A percentile compares a stretch with the other conserved stretches of the same genome.
phyloP scores from a whole-genome alignment of 2,329 filamentous ascomycete genomes.

The Hypoxylon sp. region DNA sequence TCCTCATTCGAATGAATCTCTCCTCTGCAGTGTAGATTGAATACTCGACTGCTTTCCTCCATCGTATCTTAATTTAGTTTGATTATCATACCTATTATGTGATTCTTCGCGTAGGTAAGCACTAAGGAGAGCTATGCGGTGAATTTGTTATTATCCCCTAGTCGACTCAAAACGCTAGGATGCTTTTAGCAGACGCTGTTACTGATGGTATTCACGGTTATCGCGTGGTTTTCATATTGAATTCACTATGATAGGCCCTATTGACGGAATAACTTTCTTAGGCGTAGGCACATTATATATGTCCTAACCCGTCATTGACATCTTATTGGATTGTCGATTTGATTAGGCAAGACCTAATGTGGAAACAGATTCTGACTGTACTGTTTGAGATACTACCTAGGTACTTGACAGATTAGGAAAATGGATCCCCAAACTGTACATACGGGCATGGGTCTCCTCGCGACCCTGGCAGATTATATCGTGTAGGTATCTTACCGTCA shows the following conservation, averaged over 20 bases:
- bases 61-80: constrained; percentile 2
- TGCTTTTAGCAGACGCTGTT: not conserved
- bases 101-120: not conserved
- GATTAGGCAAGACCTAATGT: not conserved
- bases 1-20: not conserved
- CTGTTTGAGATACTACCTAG: not conserved
- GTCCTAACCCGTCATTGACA: not conserved
- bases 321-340: not conserved
- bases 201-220: not conserved
- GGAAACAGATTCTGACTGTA: not conserved
- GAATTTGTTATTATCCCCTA: not conserved
- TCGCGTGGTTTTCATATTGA: not conserved
- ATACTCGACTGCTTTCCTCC: not conserved
- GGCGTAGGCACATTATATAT: not conserved
- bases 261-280: not conserved
- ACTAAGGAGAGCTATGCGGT: not conserved
- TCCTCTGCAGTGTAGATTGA: not conserved
- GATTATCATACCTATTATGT: not conserved
- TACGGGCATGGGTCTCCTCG: not conserved
- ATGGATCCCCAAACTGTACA: not conserved
- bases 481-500: no score
- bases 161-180: not conserved
- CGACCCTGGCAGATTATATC: no score
- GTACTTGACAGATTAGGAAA: not conserved
- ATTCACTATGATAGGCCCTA: not conserved